A percentile compares a stretch with the other conserved stretches of the same genome.
Evolutionary conservation across 805 yeast species (phyloP).

Genomic region (Yarrowia sp.): DNA sequence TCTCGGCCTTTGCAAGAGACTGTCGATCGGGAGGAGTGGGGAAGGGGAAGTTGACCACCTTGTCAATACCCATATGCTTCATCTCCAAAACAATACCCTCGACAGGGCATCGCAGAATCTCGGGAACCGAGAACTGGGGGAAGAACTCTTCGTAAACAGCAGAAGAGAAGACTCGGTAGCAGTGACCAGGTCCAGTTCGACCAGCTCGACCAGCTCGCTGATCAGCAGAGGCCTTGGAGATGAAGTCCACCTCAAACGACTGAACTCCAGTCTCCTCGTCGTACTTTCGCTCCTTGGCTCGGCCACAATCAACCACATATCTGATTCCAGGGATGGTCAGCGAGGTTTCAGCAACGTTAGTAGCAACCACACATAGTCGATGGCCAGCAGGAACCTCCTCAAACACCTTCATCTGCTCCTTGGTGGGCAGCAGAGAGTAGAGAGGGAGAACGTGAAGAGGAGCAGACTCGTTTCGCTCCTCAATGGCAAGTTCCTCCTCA

Average conservation of each 20-base stretch:
- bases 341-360: conserved; percentile 98
- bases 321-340: conserved; percentile 94
- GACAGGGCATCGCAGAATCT: conserved; percentile 91
- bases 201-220: conserved; percentile 98
- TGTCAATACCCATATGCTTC: conserved; percentile 97
- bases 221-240: conserved; percentile 92
- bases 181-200: conserved; percentile 98
- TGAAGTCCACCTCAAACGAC: conserved; percentile 89
- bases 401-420: conserved; percentile 93
- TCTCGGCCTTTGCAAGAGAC: conserved; percentile 69
- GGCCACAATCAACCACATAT: conserved; percentile 94
- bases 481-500: conserved; percentile 55
- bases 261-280: conserved; percentile 89
- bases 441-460: conserved; percentile 91
- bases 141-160: conserved; percentile 92
- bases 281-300: conserved; percentile 85
- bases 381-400: conserved; percentile 83
- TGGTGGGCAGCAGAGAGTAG: conserved; percentile 91
- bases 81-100: conserved; percentile 94
- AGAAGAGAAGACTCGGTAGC: conserved; percentile 89
- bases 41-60: conserved; percentile 89
- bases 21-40: conserved; percentile 86
- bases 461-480: conserved; percentile 77
- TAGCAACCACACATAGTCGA: conserved; percentile 90
- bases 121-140: conserved; percentile 83